Percentiles rank a stretch among this genome's conserved stretches.
These are phyloP conservation scores for Pichia sp. DNA, from an alignment of 1,139 yeast species.

Conservation along the genomic window DNA sequence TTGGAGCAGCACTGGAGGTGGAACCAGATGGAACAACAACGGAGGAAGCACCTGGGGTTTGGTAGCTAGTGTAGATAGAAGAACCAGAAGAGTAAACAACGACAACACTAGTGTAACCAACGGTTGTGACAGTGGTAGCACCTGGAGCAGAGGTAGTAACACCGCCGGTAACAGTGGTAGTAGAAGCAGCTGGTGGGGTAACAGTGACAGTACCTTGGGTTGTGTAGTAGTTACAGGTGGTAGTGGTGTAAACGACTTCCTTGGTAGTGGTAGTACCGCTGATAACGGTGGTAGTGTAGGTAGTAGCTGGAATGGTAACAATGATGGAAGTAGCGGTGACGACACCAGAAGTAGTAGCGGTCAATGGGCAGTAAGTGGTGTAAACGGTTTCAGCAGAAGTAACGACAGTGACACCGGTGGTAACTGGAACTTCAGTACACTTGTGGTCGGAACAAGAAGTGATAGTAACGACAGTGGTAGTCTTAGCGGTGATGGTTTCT, in stretches of 20 bases:
- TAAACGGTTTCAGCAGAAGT: conserved; percentile 35
- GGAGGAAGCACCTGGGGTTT: conserved; percentile 22
- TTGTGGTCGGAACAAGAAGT: conserved; percentile 43
- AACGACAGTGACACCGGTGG: conserved; percentile 42
- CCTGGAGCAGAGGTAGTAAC: conserved; percentile 26
- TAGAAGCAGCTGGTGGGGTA: conserved; percentile 31
- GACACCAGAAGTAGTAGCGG: conserved; percentile 20
- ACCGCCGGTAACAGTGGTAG: conserved; percentile 31
- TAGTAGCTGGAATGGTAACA: conserved; percentile 34
- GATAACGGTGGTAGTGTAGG: no score
- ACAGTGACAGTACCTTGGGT: conserved; percentile 32
- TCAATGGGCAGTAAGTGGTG: conserved; percentile 46
- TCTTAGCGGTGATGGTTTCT: conserved; percentile 17
- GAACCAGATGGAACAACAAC: conserved; percentile 14
- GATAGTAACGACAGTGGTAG: conserved; percentile 27
- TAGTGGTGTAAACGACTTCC: conserved; percentile 12
- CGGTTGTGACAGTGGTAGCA: conserved; percentile 28
- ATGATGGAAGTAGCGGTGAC: conserved; percentile 36
- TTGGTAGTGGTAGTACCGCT: no score
- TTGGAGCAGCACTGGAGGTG: not conserved
- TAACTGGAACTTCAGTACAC: conserved; percentile 39
- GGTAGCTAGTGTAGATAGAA: not conserved
- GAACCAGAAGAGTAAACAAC: not conserved
- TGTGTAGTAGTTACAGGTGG: conserved; percentile 21
- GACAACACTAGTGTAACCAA: conserved; percentile 16